phyloP scores from a whole-genome alignment of 2,329 filamentous ascomycete genomes.

The Elsinoe perseae region DNA sequence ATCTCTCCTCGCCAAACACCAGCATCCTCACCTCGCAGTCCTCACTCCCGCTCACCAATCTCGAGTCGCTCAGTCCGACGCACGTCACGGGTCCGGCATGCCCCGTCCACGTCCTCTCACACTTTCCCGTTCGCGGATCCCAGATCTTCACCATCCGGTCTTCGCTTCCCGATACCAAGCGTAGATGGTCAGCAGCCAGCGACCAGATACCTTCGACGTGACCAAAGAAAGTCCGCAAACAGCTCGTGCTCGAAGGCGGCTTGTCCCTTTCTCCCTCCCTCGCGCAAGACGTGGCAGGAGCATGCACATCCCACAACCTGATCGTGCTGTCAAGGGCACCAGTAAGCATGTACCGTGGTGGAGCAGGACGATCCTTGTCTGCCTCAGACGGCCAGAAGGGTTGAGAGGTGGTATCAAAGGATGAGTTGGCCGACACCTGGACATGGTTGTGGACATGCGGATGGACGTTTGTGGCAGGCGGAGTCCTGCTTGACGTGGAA shows the following conservation, averaged over 20 bases:
- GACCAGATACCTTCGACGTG: constrained; percentile 96
- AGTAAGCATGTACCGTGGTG: constrained; percentile 86
- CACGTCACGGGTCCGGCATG: constrained; percentile 90
- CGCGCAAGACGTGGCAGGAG: constrained; percentile 12
- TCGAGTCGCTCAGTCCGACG: constrained; percentile 79
- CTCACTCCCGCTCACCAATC: constrained; percentile 86
- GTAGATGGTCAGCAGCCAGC: constrained; percentile 76
- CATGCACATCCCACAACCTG: constrained; percentile 75
- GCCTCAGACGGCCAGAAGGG: constrained; percentile 53
- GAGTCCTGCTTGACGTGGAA: constrained; percentile 22
- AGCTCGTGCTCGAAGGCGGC: constrained; percentile 56
- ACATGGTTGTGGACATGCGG: constrained; percentile 18
- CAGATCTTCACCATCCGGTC: constrained; percentile 94
- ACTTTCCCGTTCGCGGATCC: constrained; percentile 86
- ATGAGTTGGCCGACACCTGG: constrained; percentile 10
- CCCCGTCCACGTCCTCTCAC: constrained; percentile 84
- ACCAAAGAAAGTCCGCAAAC: constrained; percentile 87
- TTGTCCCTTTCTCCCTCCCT: constrained; percentile 6
- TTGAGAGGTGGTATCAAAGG: constrained; percentile 17
- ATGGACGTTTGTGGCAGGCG: constrained; percentile 9
- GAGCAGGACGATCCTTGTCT: constrained; percentile 58
- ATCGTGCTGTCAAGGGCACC: constrained; percentile 87
- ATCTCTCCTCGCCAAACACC: constrained; percentile 25
- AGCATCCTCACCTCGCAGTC: constrained; percentile 78
- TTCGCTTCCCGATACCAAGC: constrained; percentile 82